Base-by-base conservation (phyloP, 495 filamentous ascomycete species). In the Tirmania nivea region DNA sequence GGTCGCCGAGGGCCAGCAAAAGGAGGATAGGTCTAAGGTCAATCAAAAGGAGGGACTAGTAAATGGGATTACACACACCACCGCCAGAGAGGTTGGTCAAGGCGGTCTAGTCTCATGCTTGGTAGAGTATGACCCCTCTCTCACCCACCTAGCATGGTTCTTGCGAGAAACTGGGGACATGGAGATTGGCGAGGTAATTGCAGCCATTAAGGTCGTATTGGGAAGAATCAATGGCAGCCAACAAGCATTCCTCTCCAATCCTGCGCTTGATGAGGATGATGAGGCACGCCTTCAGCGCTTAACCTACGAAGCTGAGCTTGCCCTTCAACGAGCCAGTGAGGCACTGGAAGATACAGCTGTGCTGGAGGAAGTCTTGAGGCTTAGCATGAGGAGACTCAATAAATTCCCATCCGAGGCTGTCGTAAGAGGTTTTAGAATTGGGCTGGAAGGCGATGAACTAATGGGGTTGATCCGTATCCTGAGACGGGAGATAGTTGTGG, bases 111-210 rank as follows among this genome's bases (percentile, higher is more conserved):
- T 64, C 20, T 35, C 55, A 14, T 48, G 51, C 1, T 52, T 64
- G 6, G 10, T 50, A 16, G 48, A 48, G 21, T 56, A 59, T 51
- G 62, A 64, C 34, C 56, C 61, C 7, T 54, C 55, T 14, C 51
- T 64, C 19, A 51, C 57, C 31, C 55, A 54, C 14, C 54, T 64
- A 11, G 59, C 50, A 37, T 64, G 61, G 62, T 57, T 56, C 35
- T 53, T 64, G 20, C 48, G 55, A 3, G 52, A 54, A 6, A 35
- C 59, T 16, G 34, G 39, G 12, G 48, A 55, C 19, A 48, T 59
- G 20, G 49, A 53, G 34, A 52, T 52, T 14, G 37, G 39, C n/a
- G 62, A 64, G 34, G 34, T 57, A 14, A 37, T 64, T n/a, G 16
- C 21, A 19, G 62, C 62, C 1, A 47, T 64, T 17, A 34, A 53